A percentile compares a stretch with the other conserved stretches of the same genome.
phyloP scores from a whole-genome alignment of 164 flowering plant species.

The Piper longum region DNA sequence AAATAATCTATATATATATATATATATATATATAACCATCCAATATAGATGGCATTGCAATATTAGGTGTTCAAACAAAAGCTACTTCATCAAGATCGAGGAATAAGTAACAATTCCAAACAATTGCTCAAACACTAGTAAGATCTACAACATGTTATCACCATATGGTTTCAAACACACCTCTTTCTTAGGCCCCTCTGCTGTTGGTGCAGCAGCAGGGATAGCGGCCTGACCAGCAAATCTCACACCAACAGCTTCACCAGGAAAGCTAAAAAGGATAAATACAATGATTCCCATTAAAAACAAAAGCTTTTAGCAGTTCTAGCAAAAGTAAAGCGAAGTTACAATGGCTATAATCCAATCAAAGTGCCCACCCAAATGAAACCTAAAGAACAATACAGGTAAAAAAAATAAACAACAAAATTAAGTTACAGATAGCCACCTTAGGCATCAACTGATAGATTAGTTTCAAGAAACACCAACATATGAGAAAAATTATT shows the following conservation, averaged over 20 bases:
- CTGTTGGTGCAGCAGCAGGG: constrained; percentile 35
- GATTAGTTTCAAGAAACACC: too few relatives aligned
- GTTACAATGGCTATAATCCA: too few relatives aligned
- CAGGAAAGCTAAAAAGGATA: constrained; percentile 51
- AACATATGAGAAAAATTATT: too few relatives aligned
- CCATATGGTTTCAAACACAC: too few relatives aligned
- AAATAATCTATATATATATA: not conserved
- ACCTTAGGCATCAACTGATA: too few relatives aligned
- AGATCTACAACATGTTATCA: not conserved
- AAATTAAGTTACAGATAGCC: too few relatives aligned
- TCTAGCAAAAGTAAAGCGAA: too few relatives aligned
- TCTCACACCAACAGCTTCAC: constrained; percentile 73
- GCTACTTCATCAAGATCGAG: not conserved
- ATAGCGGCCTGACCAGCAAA: constrained; percentile 30
- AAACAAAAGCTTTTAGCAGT: not conserved
- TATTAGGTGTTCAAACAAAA: not conserved
- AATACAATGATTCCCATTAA: not conserved
- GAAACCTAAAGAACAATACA: too few relatives aligned
- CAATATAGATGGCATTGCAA: not conserved
- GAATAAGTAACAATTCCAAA: not conserved
- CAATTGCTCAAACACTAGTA: constrained; percentile 16
- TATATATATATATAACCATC: not conserved
- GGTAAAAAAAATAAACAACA: too few relatives aligned
- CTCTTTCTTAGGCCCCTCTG: constrained; percentile 5
- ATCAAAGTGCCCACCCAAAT: too few relatives aligned